Evolutionary conservation across 768 basidiomycete species (phyloP), one percentile per base, ranked within the genome.

Genomic region (Sporobolomyces pararoseus): DNA sequence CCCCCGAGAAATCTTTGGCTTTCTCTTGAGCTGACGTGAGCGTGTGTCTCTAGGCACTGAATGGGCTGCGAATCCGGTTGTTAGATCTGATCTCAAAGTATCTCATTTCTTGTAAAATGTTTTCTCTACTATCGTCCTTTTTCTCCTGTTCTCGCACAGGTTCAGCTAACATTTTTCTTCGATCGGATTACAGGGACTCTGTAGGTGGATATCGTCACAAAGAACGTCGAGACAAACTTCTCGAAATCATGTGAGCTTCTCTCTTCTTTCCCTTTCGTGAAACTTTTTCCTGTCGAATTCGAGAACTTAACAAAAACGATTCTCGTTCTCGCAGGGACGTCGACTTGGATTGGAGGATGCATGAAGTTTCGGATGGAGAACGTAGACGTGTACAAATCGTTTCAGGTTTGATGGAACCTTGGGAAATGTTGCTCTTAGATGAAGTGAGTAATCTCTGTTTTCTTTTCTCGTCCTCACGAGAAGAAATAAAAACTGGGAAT

Each of bases 21-120:
- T n/a, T n/a, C n/a, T n/a, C n/a, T n/a, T n/a, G n/a, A n/a, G n/a
- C n/a, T n/a, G n/a, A n/a, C n/a, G n/a, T n/a, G n/a, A n/a, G n/a
- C 39, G 39, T 17, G 4, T 14, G 19, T 39, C 12, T 12, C 7
- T 31, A 68, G 94, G 94, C 27, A 98, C 94, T 2, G 94, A 98
- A 81, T 97, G 95, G 92, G 93, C 93, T 0, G 90, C 90, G 87
- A 98, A 99, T 80, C 92, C 94, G 1, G 95, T 97, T 66, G 94
- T 98, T 17, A 85, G 94, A 37, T 83, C 89, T 13, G 96, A 98
- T 79, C 94, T 98, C 70, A 82, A 87, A 37, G 96, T 99, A 4
- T 87, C 89, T n/a, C 83, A 86, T 55, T 99, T 99, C 80, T 82
- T 99, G 76, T 73, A 10, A 50, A 73, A n/a, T n/a, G n/a, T n/a